Conservation (phyloP, 2,329 filamentous ascomycete species). For the Aspergillus fischeri region DNA sequence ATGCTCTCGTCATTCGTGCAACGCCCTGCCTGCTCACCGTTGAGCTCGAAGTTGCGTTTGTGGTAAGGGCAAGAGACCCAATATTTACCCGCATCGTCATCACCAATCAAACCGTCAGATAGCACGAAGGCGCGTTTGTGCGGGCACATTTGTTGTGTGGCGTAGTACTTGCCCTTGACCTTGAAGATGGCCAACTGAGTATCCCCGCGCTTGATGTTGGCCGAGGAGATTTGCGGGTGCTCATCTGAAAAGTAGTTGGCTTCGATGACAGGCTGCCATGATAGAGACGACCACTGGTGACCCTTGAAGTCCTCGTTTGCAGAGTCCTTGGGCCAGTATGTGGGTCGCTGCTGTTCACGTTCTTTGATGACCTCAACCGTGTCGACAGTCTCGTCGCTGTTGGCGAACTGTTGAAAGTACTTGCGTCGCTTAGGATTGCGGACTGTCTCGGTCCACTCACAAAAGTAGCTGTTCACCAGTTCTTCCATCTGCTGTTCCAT, state of each 20-base stretch:
- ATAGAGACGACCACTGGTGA: constrained; percentile 59
- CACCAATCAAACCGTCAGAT: constrained; percentile 77
- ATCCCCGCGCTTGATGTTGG: constrained; percentile 78
- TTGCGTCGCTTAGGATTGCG: constrained; percentile 62
- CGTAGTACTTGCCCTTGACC: constrained; percentile 74
- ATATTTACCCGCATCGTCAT: constrained; percentile 55
- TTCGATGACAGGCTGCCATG: constrained; percentile 77
- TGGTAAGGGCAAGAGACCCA: constrained; percentile 86
- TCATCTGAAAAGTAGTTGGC: constrained; percentile 64
- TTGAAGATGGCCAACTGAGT: constrained; percentile 87
- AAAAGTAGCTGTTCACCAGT: constrained; percentile 78
- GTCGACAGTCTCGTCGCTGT: constrained; percentile 68
- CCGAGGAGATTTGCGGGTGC: constrained; percentile 65
- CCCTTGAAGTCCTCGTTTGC: constrained; percentile 68
- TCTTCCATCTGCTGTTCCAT: constrained; percentile 86
- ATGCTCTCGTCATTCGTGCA: constrained; percentile 72
- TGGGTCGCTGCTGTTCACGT: constrained; percentile 68
- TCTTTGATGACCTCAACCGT: constrained; percentile 68
- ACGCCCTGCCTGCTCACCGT: constrained; percentile 59
- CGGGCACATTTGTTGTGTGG: constrained; percentile 91
- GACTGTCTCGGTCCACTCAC: constrained; percentile 86
- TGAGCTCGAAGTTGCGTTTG: constrained; percentile 83
- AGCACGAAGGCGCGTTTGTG: constrained; percentile 90
- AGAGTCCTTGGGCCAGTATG: constrained; percentile 69
- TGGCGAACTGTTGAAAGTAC: constrained; percentile 78